These are phyloP conservation scores for Xylaria curta DNA, from an alignment of 495 filamentous ascomycete genomes.

Conservation along the genomic window DNA sequence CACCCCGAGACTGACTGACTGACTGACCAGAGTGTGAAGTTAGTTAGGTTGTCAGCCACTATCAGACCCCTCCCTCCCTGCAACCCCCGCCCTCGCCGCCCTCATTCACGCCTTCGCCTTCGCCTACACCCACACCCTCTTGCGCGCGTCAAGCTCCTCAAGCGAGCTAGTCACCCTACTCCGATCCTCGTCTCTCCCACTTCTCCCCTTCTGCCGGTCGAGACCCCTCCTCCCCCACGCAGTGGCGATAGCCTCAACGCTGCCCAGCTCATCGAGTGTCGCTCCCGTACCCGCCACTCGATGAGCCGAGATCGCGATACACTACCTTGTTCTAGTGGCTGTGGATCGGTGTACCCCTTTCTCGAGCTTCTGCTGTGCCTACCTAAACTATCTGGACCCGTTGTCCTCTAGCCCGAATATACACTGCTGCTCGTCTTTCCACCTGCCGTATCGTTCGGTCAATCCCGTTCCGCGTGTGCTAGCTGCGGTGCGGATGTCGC, in stretches of 20 bases:
- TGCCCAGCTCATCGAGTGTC: background rate
- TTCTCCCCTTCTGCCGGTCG: background rate
- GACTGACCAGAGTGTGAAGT: constrained; percentile 6
- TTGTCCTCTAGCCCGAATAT: background rate
- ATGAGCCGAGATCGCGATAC: constrained; percentile 1
- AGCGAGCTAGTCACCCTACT: background rate
- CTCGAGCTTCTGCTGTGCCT: background rate
- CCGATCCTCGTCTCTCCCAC: background rate
- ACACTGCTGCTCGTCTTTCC: background rate
- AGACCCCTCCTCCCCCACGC: background rate
- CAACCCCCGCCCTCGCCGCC: background rate
- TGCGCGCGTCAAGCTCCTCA: background rate
- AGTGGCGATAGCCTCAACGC: background rate
- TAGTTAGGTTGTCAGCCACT: background rate
- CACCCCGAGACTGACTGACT: background rate
- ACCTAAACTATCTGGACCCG: background rate
- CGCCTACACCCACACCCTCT: background rate
- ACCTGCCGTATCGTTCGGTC: background rate
- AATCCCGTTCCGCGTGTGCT: background rate
- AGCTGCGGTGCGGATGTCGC: constrained; percentile 7
- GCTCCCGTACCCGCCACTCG: background rate
- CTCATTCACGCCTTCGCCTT: background rate
- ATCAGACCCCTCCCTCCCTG: background rate
- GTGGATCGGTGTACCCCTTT: background rate
- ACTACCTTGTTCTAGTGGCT: background rate